Percentiles rank a stretch among this genome's conserved stretches.
Conservation (phyloP, 768 basidiomycete genomes). For the Trichaptum fuscoviolaceum region DNA sequence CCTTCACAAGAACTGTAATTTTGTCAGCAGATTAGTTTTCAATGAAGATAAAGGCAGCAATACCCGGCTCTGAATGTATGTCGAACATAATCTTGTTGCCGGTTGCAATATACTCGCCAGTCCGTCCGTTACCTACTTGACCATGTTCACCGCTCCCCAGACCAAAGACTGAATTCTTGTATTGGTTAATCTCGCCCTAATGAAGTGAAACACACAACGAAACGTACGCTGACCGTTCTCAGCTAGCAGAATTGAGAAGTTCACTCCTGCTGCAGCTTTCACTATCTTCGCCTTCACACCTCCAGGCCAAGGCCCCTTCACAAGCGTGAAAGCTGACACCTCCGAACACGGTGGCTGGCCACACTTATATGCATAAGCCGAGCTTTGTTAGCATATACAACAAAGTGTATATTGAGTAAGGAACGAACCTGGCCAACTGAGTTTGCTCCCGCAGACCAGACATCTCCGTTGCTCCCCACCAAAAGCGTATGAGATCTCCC, state of each 20-base stretch:
- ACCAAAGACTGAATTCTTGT: constrained; percentile 56
- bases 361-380: constrained; percentile 41
- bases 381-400: neutral
- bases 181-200: neutral
- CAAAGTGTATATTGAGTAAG: neutral
- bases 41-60: constrained; percentile 16
- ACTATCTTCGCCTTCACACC: constrained; percentile 62
- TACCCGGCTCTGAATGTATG: constrained; percentile 65
- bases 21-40: neutral
- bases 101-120: constrained; percentile 85
- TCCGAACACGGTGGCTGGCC: constrained; percentile 65
- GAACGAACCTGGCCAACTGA: constrained; percentile 67
- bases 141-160: constrained; percentile 92
- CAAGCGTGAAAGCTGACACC: constrained; percentile 56
- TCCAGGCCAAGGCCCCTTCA: constrained; percentile 51
- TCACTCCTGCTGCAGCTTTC: constrained; percentile 75
- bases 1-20: constrained; percentile 61
- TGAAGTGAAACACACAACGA: neutral
- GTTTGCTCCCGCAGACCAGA: constrained; percentile 85
- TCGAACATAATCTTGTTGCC: constrained; percentile 84
- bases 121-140: constrained; percentile 88
- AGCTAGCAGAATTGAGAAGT: constrained; percentile 80
- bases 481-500: constrained; percentile 80
- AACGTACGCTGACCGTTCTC: constrained; percentile 70
- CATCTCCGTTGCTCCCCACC: constrained; percentile 72